A percentile compares a stretch with the other conserved stretches of the same genome.
Evolutionary conservation across 805 yeast species (phyloP).

Genomic region (Cyberlindnera sargentensis): DNA sequence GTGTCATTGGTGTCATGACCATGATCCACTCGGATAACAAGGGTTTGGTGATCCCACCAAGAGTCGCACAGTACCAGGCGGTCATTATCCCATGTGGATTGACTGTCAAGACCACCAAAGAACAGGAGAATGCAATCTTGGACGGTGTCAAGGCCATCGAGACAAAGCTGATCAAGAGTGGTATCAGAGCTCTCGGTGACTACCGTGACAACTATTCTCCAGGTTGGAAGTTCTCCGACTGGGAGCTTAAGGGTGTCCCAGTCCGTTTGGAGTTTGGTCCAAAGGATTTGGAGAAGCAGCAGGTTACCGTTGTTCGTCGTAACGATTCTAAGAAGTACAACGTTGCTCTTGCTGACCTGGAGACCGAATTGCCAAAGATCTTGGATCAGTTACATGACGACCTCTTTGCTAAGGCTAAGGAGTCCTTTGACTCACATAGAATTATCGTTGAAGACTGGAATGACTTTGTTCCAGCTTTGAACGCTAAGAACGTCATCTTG

Average conservation of each 20-base stretch:
- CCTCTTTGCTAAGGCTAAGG: slow-evolving; percentile 72
- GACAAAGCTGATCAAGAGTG: slow-evolving; percentile 47
- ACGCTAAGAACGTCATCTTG: slow-evolving; percentile 81
- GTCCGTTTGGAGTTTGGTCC: slow-evolving; percentile 95
- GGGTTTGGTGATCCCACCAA: slow-evolving; percentile 96
- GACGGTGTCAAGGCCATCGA: slow-evolving; percentile 69
- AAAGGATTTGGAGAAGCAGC: slow-evolving; percentile 75
- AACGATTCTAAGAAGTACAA: slow-evolving; percentile 72
- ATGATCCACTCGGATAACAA: slow-evolving; percentile 98
- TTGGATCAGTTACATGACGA: slow-evolving; percentile 77
- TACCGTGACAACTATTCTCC: slow-evolving; percentile 93
- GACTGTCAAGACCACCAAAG: slow-evolving; percentile 77
- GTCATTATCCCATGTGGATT: slow-evolving; percentile 94
- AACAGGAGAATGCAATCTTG: slow-evolving; percentile 61
- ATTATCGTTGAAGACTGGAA: slow-evolving; percentile 77
- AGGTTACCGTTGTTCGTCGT: slow-evolving; percentile 88
- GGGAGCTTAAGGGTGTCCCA: slow-evolving; percentile 95
- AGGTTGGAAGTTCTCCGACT: slow-evolving; percentile 98
- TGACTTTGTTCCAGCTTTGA: slow-evolving; percentile 88
- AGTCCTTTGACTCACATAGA: slow-evolving; percentile 76
- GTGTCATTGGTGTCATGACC: slow-evolving; percentile 98
- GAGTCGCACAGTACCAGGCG: slow-evolving; percentile 88
- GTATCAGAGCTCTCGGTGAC: slow-evolving; percentile 76
- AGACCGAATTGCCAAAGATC: slow-evolving; percentile 60
- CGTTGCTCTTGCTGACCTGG: slow-evolving; percentile 60